Evolutionary conservation across 2,329 filamentous ascomycete species (phyloP), one percentile per base, ranked within the genome.

Genomic region (Penicillium sumatraense): DNA sequence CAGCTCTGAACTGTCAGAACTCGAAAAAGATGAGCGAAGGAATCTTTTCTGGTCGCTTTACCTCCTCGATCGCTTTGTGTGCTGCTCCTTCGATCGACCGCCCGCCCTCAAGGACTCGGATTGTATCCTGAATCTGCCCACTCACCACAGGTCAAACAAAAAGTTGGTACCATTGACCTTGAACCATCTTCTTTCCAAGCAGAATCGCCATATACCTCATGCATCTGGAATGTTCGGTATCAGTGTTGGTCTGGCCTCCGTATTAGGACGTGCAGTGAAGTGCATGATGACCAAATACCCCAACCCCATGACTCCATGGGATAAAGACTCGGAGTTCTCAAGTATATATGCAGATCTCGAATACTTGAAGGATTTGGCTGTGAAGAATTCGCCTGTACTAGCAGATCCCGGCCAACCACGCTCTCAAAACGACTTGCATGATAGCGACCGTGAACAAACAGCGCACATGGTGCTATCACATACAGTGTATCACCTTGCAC

Each of bases 11-110:
- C 59, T 72, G 5, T 27, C 60, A 3, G 49, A 46, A 13, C 47
- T 56, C 5, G 65, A 73, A 21, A 59, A 64, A 45, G 72, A 74
- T 50, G 73, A 76, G 52, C 63, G 70, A n/a, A 59, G 73, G 5
- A 58, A 68, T 10, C 65, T 70, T 0, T 76, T 75, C 44, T 76
- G 74, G 74, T 76, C 74, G 3, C 62, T 76, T 18, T 76, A 75
- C 50, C 63, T 76, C 6, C 60, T 75, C 1, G 74, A 76, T 51
- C 68, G 67, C 29, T 62, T 76, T 4, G 66, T 73, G 5, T 75
- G 72, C 13, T 75, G 73, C 53, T 72, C 69, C 2, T 66, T 69
- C 6, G 64, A 66, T 31, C 64, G 73, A 16, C 72, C 74, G 1
- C 65, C 70, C 2, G 68, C 71, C 4, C 64, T 77, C 31, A 57